Conservation (phyloP, 495 filamentous ascomycete genomes). For the Amphirosellinia nigrospora region DNA sequence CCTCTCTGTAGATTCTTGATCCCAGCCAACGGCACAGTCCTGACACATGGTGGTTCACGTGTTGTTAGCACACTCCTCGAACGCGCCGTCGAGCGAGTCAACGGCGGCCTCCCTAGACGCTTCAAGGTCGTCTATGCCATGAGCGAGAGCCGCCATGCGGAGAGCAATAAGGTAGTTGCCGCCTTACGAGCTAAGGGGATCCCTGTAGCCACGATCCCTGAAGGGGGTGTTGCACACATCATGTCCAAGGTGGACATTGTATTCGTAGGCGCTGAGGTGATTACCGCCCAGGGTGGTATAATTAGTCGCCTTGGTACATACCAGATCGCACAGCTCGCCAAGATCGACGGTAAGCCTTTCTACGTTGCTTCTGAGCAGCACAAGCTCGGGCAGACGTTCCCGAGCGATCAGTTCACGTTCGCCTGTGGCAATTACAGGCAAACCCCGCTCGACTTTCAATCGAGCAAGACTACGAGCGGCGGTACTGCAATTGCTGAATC, state of each 20-base stretch:
- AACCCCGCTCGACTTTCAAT: conserved; percentile 35
- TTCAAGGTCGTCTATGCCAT: conserved; percentile 88
- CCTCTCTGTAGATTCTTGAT: conserved; percentile 44
- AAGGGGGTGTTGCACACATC: conserved; percentile 82
- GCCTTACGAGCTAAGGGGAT: conserved; percentile 75
- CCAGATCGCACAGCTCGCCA: conserved; percentile 84
- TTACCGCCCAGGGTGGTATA: conserved; percentile 92
- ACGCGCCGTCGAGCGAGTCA: conserved; percentile 66
- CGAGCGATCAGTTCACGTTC: conserved; percentile 77
- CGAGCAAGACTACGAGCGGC: conserved; percentile 34
- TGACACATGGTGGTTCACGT: conserved; percentile 86
- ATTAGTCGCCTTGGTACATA: conserved; percentile 90
- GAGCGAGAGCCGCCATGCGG: conserved; percentile 53
- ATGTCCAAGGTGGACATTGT: conserved; percentile 81
- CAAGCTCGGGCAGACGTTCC: conserved; percentile 83
- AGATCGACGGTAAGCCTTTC: conserved; percentile 77
- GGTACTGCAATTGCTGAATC: conserved; percentile 56
- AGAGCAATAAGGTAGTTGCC: conserved; percentile 58
- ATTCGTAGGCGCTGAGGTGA: conserved; percentile 91
- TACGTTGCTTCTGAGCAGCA: conserved; percentile 95
- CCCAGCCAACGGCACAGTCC: conserved; percentile 73
- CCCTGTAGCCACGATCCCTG: conserved; percentile 81
- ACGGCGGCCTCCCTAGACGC: conserved; percentile 60
- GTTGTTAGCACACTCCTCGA: conserved; percentile 79
- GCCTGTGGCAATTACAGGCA: conserved; percentile 45